Evolutionary conservation across 257 asterid genomes (phyloP).

Genomic region (Linderniella brevidens): DNA sequence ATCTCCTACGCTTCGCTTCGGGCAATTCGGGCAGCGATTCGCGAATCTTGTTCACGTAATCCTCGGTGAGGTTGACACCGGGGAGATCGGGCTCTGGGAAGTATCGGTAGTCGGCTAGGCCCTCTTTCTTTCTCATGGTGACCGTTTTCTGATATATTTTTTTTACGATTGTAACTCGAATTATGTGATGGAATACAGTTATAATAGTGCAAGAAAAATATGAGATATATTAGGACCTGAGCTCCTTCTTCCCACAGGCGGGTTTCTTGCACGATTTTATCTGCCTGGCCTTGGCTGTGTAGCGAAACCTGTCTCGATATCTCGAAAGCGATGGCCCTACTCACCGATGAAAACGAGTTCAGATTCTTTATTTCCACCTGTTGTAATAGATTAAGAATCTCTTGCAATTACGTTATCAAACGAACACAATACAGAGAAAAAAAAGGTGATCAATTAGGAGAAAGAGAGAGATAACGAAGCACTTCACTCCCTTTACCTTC

Average conservation of each 20-base stretch:
- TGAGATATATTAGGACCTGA: conserved; percentile 50
- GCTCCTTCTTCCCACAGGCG: conserved; percentile 98
- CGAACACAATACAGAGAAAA: background rate
- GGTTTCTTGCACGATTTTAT: conserved; percentile 87
- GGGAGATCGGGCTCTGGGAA: conserved; percentile 99
- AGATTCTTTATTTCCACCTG: conserved; percentile 96
- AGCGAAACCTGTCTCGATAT: conserved; percentile 77
- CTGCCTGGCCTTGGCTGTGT: conserved; percentile 62
- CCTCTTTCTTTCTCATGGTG: conserved; percentile 97
- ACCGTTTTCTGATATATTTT: conserved; percentile 54
- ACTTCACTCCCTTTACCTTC: conserved; percentile 46
- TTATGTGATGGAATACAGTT: background rate
- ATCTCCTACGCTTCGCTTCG: conserved; percentile 78
- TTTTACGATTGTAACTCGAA: background rate
- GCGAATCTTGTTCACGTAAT: conserved; percentile 35
- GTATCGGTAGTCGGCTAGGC: conserved; percentile 91
- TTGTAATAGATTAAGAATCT: conserved; percentile 9
- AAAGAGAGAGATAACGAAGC: background rate
- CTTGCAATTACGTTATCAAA: background rate
- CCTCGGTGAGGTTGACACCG: conserved; percentile 56
- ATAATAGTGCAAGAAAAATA: background rate
- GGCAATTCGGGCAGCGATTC: conserved; percentile 87
- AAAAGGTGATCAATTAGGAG: conserved; percentile 2
- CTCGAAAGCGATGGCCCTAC: conserved; percentile 92
- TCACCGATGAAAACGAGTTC: conserved; percentile 86